Conservation (phyloP, 768 basidiomycete species). For the Lentinula aciculospora region DNA sequence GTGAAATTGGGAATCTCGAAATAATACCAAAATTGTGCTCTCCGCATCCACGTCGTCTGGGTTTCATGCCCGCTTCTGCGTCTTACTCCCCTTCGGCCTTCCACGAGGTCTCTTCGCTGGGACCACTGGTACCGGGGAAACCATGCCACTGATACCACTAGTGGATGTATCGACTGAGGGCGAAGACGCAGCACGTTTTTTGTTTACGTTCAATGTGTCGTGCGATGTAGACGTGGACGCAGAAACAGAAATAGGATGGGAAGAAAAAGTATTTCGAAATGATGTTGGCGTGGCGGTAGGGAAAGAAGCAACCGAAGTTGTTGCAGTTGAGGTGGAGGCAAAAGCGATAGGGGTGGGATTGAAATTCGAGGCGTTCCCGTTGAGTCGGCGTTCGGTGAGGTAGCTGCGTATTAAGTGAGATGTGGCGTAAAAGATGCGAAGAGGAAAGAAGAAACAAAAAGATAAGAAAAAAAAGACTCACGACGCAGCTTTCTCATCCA, state of each 20-base stretch:
- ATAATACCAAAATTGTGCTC: too few relatives aligned
- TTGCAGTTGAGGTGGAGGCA: constrained; percentile 7
- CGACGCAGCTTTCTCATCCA: constrained; percentile 66
- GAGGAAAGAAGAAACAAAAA: constrained; percentile 13
- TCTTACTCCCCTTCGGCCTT: constrained; percentile 57
- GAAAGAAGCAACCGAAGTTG: constrained; percentile 8
- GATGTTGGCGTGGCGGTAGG: constrained; percentile 4
- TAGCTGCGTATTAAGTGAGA: constrained; percentile 35
- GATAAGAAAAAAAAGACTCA: constrained; percentile 21
- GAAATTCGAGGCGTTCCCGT: constrained; percentile 28
- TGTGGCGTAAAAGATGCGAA: too few relatives aligned
- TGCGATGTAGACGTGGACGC: constrained; percentile 11
- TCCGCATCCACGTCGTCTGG: too few relatives aligned
- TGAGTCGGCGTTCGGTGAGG: constrained; percentile 55
- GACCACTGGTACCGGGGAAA: constrained; percentile 16
- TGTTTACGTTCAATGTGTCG: constrained; percentile 21
- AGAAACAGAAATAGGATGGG: background rate
- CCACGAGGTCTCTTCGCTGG: constrained; percentile 54
- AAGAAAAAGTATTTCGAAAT: background rate
- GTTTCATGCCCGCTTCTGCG: background rate
- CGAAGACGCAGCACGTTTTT: constrained; percentile 19
- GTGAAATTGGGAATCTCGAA: too few relatives aligned
- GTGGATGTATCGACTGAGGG: constrained; percentile 17
- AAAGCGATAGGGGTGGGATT: constrained; percentile 14
- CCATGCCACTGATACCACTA: constrained; percentile 17